phyloP scores from a whole-genome alignment of 2,329 filamentous ascomycete genomes.

The Neonectria sp. region DNA sequence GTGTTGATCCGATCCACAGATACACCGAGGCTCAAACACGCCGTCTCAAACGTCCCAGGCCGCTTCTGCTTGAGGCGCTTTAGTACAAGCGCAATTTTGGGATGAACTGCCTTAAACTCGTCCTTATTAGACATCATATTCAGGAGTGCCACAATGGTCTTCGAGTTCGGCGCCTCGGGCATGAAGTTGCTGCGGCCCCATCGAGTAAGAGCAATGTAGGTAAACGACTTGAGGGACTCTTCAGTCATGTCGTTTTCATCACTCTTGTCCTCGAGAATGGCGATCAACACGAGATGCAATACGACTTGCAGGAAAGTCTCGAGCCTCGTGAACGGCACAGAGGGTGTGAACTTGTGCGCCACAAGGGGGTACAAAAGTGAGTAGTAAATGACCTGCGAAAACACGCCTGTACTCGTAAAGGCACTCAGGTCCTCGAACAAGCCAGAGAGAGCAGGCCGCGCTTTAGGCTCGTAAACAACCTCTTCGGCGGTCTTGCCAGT shows the following conservation, averaged over 20 bases:
- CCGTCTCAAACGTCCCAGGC: slow-evolving; percentile 79
- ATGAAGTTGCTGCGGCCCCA: slow-evolving; percentile 74
- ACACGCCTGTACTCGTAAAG: slow-evolving; percentile 88
- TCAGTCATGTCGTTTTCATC: slow-evolving; percentile 66
- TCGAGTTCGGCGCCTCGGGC: slow-evolving; percentile 67
- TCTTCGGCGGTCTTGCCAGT: slow-evolving; percentile 85
- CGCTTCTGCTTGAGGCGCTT: slow-evolving; percentile 88
- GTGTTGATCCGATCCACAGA: slow-evolving; percentile 86
- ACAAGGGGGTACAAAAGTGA: slow-evolving; percentile 86
- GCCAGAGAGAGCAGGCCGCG: slow-evolving; percentile 82
- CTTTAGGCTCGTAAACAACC: slow-evolving; percentile 91
- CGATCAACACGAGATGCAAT: slow-evolving; percentile 88
- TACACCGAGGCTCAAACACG: slow-evolving; percentile 75
- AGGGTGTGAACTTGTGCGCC: slow-evolving; percentile 77
- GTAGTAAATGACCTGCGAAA: slow-evolving; percentile 92
- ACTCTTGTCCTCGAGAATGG: slow-evolving; percentile 84
- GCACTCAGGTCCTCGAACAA: slow-evolving; percentile 82
- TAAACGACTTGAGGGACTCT: slow-evolving; percentile 75
- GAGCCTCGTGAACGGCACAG: slow-evolving; percentile 84
- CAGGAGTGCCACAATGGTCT: slow-evolving; percentile 76
- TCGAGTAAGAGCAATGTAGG: slow-evolving; percentile 77
- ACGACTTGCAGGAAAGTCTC: slow-evolving; percentile 95
- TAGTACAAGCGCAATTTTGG: slow-evolving; percentile 87
- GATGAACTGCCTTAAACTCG: slow-evolving; percentile 85
- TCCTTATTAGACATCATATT: slow-evolving; percentile 76